Evolutionary conservation across 2,329 filamentous ascomycete species (phyloP), one percentile per base, ranked within the genome.

Genomic region (Rhexocercosporidium sp.): DNA sequence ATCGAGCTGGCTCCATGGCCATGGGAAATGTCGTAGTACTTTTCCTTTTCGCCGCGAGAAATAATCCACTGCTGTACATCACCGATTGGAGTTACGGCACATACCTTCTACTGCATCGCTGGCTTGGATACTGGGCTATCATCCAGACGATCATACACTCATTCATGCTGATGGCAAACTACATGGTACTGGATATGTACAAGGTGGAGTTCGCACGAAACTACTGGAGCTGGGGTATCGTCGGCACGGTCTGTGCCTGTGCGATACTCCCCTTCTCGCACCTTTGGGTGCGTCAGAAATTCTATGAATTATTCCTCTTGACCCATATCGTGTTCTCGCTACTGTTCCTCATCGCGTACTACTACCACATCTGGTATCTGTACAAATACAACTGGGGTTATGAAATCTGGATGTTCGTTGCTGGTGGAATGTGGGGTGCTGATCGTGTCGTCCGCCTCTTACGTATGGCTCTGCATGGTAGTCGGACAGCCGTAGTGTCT

Each of bases 341-440:
- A 27, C 25, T 51, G 14, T 47, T 62, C 20, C 59, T 62, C 46
- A 37, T 31, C 20, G 59, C 44, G 5, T 62, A 37, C 20, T 62
- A 62, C 11, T 62, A 47, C 25, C 59, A 62, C 20, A 62, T 62
- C 25, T 34, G 41, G 20, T 37, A 37, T 31, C 59, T 46, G 6
- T 62, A 47, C n/a, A 8, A 27, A 5, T 31, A 62, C 29, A 29
- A 51, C 18, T 62, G 44, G 59, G 25, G 59, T 16, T 62, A 62
- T 25, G 41, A 62, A n/a, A 47, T 62, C 8, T 62, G 59, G 59
- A 62, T 62, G 25, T 49, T 62, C 12, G 3, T 62, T 16, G 59
- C 59, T 27, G 46, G 41, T 34, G 59, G 14, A 20, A 34, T 61
- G 5, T 61, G 59, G 59, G 41, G 59, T 34, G 16, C 25, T 20